Percentiles rank a stretch among this genome's conserved stretches.
Evolutionary conservation across 2,329 filamentous ascomycete genomes (phyloP).

Genomic region (Drechslerella coelobrocha): DNA sequence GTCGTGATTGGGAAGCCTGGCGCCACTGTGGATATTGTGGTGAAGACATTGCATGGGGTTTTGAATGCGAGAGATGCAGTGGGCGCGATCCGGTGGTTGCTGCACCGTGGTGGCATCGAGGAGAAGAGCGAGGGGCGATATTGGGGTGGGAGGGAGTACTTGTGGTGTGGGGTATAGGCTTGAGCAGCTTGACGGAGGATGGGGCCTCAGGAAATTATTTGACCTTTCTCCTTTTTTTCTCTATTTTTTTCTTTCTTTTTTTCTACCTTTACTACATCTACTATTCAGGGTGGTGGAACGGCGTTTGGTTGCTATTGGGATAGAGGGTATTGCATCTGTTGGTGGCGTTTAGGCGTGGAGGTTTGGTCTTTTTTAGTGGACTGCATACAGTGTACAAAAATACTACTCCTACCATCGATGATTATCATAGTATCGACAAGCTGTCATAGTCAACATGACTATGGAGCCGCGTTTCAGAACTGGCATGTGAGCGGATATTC

Average conservation of each 20-base stretch:
- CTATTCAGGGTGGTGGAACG: constrained; percentile 1
- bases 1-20: constrained; percentile 45
- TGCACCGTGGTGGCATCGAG: constrained; percentile 32
- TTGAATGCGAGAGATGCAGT: constrained; percentile 33
- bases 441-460: too few species aligned
- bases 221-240: not conserved
- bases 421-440: too few species aligned
- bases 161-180: constrained; percentile 33
- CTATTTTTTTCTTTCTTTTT: constrained; percentile 2
- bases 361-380: not conserved
- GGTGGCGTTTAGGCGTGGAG: constrained; percentile 15
- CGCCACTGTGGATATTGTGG: not conserved
- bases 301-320: constrained; percentile 1
- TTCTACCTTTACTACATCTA: not conserved
- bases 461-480: too few species aligned
- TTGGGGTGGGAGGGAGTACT: constrained; percentile 39
- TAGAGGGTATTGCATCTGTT: constrained; percentile 12
- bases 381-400: not conserved
- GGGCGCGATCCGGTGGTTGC: constrained; percentile 32
- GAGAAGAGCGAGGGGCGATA: constrained; percentile 33
- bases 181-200: not conserved
- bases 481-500: too few species aligned
- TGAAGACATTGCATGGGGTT: constrained; percentile 34
- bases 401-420: not conserved
- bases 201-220: not conserved